Evolutionary conservation across 495 filamentous ascomycete species (phyloP), one percentile per base, ranked within the genome.

Genomic region (Beverwykella pulmonaria): DNA sequence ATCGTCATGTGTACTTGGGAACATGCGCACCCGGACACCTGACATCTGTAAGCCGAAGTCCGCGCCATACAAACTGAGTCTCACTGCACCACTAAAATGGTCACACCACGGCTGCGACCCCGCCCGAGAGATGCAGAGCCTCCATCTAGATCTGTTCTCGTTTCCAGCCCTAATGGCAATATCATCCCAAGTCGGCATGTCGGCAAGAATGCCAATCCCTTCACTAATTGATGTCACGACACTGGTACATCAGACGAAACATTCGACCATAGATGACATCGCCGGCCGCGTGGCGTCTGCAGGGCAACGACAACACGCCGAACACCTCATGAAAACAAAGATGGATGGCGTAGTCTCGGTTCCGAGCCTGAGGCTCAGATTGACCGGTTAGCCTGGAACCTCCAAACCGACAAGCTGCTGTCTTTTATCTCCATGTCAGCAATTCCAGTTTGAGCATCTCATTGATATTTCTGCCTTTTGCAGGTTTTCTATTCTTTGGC

Each of bases 1-100:
- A 27, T 1, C 53, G 62, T 59, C 62, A 65, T 65, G 53, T 65
- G 62, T 53, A 29, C 32, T 48, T n/a, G 20, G 8, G 41, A n/a
- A 53, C 10, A 17, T 46, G 59, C 20, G 22, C 57, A 53, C 47
- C 46, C 53, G 59, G 23, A 15, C 59, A n/a, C 19, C 20, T n/a
- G 32, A n/a, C 27, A 14, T 6, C 32, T 19, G 53, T 47, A 6
- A 5, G 32, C 55, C 20, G 34, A 19, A 9, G n/a, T 25, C 53
- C 32, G 14, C 27, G n/a, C 27, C 15, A 6, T 23, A 7, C 12
- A 53, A 2, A 7, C 50, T 19, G 22, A 19, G 49, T 27, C 49
- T 53, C 49, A 15, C 49, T 27, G 49, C 49, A 27, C 9, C 39
- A 44, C 6, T 23, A 26, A 1, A 6, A 2, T 15, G 48, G 22